Base-by-base conservation (phyloP, 2,329 filamentous ascomycete species). In the Myriosclerotinia curreyana region DNA sequence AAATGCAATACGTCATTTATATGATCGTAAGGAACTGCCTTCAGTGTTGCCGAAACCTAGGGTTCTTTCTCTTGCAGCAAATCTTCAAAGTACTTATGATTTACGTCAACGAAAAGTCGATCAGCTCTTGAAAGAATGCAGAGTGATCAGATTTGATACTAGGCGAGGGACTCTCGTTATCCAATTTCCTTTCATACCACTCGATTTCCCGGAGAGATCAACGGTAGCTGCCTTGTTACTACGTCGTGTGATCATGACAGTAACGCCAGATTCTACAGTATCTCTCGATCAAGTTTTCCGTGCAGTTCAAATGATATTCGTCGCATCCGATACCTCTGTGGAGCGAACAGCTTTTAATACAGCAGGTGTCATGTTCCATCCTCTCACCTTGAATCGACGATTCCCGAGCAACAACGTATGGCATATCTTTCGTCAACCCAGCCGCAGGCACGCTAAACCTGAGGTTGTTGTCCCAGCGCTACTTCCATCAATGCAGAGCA, bases 1-100 rank as follows among this genome's bases (percentile, higher is more conserved):
- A 46, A 99, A 99, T 72, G 87, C 94, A 0, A 80, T 97, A 46
- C 85, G 94, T 40, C 79, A 89, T 74, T 75, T 96, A 51, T 80
- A 84, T 25, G 77, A 79, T 34, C 76, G 82, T 5, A 77, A 87
- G 65, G 72, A 75, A 3, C 77, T 98, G 5, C 94, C 95, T 0
- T 75, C 74, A 12, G 91, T 92, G 0, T 77, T 98, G 2, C 84
- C 84, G 66, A 86, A 86, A 62, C 78, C 82, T 0, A 80, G 85
- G 0, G 80, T 97, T 6, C 76, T 94, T 2, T 76, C 77, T 0
- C 77, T 96, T 59, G 80, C 88, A 0, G 73, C 78, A 20, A 80
- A 80, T 40, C 82, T 84, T 53, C 70, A 69, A 15, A 80, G 78
- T 8, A 76, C 78, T 0, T 70, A 75, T 3, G 69, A 74, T 1